Evolutionary conservation across 2,329 filamentous ascomycete genomes (phyloP), one percentile per base, ranked within the genome.

Genomic region (Claviceps capensis): DNA sequence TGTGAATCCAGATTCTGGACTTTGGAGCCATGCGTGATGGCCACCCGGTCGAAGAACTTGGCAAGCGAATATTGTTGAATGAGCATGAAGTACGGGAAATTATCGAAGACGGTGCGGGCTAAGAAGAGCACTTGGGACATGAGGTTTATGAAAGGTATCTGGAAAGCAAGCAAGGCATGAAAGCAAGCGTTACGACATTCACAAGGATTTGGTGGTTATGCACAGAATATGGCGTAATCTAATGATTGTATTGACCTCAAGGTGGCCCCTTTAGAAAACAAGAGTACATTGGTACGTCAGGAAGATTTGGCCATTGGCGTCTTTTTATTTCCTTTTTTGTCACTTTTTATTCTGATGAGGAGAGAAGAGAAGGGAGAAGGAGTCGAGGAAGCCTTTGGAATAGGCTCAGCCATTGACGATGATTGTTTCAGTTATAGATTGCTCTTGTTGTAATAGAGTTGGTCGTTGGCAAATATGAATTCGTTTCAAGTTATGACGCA

Each of bases 11-110:
- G 93, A 91, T 98, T 58, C 84, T 98, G 54, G 93, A 98, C 69
- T 98, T 97, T 69, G 93, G 93, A 54, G 93, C 93, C 57, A 83
- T 87, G 47, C 85, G 93, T 58, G 93, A 98, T 63, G 91, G 91
- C 50, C 79, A 88, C 54, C 80, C 87, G 3, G 76, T 81, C 16
- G 82, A 85, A 57, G 80, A 90, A 60, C 81, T 91, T 45, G 90
- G 90, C 44, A 82, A 81, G 59, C 83, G 91, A 47, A 89, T 90
- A 52, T 67, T 85, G n/a, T 70, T 83, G 8, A 81, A 83, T 55
- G 73, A 75, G 43, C 64, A 69, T 16, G 77, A 80, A 57, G 76
- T 79, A 2, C 71, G 74, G 53, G 67, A 69, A 7, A 67, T 77
- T 52, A 67, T 75, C 50, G 71, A 73, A 38, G 74, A 77, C 55